Percentiles rank a stretch among this genome's conserved stretches.
Evolutionary conservation across 2,329 filamentous ascomycete genomes (phyloP).

Genomic region (Trichoderma sp.): DNA sequence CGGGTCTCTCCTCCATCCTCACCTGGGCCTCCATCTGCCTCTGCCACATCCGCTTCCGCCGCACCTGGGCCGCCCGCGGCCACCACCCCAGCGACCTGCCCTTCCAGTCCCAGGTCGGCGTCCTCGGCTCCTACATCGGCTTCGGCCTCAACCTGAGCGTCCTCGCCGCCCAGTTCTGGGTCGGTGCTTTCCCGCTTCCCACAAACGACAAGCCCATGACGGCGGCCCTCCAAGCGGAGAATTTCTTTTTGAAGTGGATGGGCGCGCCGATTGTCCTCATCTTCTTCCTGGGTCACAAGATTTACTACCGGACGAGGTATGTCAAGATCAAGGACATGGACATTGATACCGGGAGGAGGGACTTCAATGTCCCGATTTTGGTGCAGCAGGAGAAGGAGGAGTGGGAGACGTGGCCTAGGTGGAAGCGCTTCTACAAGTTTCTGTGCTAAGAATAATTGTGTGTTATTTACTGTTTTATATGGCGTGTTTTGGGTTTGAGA

Average conservation of each 20-base stretch:
- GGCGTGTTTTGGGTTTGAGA: too few species aligned
- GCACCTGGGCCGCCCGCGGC: slow-evolving; percentile 71
- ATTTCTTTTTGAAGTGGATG: slow-evolving; percentile 75
- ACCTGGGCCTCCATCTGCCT: slow-evolving; percentile 85
- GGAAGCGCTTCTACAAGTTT: slow-evolving; percentile 76
- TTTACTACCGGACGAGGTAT: slow-evolving; percentile 69
- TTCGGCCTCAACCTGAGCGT: slow-evolving; percentile 75
- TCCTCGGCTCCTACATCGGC: slow-evolving; percentile 79
- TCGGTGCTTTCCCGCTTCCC: slow-evolving; percentile 74
- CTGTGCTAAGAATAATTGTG: slow-evolving; percentile 56
- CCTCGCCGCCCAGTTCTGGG: slow-evolving; percentile 85
- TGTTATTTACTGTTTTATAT: background rate
- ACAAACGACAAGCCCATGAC: slow-evolving; percentile 44
- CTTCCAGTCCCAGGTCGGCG: slow-evolving; percentile 77
- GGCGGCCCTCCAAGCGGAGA: slow-evolving; percentile 53
- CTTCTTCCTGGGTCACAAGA: slow-evolving; percentile 75
- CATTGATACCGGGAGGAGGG: slow-evolving; percentile 78
- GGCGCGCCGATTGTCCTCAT: slow-evolving; percentile 67
- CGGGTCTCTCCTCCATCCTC: slow-evolving; percentile 71
- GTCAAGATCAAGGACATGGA: slow-evolving; percentile 78
- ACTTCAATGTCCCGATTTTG: slow-evolving; percentile 78
- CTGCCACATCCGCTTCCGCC: slow-evolving; percentile 89
- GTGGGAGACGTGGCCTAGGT: slow-evolving; percentile 68
- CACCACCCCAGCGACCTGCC: slow-evolving; percentile 76
- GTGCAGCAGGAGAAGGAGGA: slow-evolving; percentile 81